Conservation (phyloP, 106 monocot species). For the Phalaenopsis aphrodite region DNA sequence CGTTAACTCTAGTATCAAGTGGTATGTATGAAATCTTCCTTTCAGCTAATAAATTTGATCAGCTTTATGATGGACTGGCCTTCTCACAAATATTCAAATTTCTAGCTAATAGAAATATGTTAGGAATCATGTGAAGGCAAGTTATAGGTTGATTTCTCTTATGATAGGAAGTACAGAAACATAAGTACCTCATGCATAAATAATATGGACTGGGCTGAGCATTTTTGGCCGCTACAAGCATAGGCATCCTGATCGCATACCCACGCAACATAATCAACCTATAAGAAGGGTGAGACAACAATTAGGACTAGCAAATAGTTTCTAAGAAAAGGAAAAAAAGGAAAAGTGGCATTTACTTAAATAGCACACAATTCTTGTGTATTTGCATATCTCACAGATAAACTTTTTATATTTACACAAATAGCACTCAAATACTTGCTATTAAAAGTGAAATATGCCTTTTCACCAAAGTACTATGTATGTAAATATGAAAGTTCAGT, state of each 20-base stretch:
- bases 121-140: slow-evolving; percentile 2
- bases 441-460: no score
- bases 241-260: slow-evolving; percentile 99
- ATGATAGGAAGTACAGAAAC: background rate
- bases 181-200: slow-evolving; percentile 85
- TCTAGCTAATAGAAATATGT: background rate
- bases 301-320: background rate
- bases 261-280: slow-evolving; percentile 98
- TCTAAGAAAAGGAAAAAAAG: background rate
- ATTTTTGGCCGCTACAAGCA: slow-evolving; percentile 98
- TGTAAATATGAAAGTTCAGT: no score
- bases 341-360: no score
- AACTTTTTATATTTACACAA: no score
- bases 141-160: background rate
- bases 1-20: no score
- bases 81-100: background rate
- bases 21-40: no score
- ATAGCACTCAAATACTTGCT: no score
- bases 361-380: no score
- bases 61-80: background rate
- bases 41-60: background rate
- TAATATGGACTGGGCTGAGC: slow-evolving; percentile 92
- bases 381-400: no score
- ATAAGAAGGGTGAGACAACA: slow-evolving; percentile 6
- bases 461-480: no score